phyloP scores from a whole-genome alignment of 768 basidiomycete genomes.

The Amanita pseudoporphyria region DNA sequence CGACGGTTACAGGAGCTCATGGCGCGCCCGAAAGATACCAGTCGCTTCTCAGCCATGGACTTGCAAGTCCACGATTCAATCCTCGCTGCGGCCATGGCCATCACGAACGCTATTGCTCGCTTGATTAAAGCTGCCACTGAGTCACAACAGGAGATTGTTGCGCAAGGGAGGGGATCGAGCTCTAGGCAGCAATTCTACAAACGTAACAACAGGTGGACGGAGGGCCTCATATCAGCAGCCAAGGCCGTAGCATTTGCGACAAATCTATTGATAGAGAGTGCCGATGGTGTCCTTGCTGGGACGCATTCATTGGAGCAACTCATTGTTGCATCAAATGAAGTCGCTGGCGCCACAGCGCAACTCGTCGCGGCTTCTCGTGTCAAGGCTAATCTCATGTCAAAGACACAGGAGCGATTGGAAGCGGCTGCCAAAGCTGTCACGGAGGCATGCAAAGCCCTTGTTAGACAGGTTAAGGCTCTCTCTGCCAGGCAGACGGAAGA shows the following conservation, averaged over 20 bases:
- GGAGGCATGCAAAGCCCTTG: constrained; percentile 93
- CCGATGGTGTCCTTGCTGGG: constrained; percentile 94
- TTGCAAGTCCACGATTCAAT: constrained; percentile 98
- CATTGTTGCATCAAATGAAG: constrained; percentile 99
- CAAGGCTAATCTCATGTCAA: constrained; percentile 97
- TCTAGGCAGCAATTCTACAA: constrained; percentile 98
- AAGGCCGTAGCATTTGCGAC: constrained; percentile 98
- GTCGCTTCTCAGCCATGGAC: constrained; percentile 85
- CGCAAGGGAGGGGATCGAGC: constrained; percentile 88
- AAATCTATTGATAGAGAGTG: constrained; percentile 89
- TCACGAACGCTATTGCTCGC: constrained; percentile 90
- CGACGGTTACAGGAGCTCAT: constrained; percentile 86
- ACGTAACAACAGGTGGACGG: constrained; percentile 99
- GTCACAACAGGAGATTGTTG: constrained; percentile 96
- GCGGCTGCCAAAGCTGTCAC: constrained; percentile 96
- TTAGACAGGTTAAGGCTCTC: constrained; percentile 92
- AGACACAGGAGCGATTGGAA: constrained; percentile 95
- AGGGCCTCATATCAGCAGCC: constrained; percentile 96
- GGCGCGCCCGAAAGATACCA: constrained; percentile 78
- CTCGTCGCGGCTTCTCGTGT: constrained; percentile 97
- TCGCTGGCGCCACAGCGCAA: constrained; percentile 94
- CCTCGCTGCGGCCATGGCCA: constrained; percentile 85
- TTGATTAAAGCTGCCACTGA: constrained; percentile 96
- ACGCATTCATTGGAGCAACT: constrained; percentile 97
- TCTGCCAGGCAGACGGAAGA: constrained; percentile 73